Percentiles rank a stretch among this genome's conserved stretches.
Evolutionary conservation across 352 stramenopile genomes (phyloP).

Genomic region (Phytophthora palmivora): DNA sequence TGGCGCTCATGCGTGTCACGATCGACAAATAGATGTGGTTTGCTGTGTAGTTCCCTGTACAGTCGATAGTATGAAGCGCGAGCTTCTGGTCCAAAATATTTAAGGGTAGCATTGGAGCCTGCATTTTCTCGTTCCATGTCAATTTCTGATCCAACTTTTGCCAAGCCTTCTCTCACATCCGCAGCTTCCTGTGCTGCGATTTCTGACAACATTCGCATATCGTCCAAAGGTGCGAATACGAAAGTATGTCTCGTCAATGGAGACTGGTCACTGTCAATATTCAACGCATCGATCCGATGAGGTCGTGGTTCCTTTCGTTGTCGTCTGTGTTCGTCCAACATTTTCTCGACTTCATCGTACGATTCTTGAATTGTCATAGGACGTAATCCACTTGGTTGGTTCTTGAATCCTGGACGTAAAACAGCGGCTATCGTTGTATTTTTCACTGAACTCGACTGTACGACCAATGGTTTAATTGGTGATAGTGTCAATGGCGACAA

Average conservation of each 20-base stretch:
- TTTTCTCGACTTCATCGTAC: constrained; percentile 56
- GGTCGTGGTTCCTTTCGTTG: constrained; percentile 21
- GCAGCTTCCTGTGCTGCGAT: constrained; percentile 25
- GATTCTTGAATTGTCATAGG: constrained; percentile 50
- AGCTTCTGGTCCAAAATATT: constrained; percentile 60
- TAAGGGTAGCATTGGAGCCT: constrained; percentile 16
- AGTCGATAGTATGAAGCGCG: constrained; percentile 62
- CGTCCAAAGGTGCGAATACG: constrained; percentile 51
- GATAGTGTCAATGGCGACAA: constrained; percentile 1
- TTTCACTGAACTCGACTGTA: constrained; percentile 1
- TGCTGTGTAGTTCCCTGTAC: constrained; percentile 63
- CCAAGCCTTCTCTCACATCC: constrained; percentile 20
- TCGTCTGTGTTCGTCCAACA: constrained; percentile 51
- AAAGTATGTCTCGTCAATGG: constrained; percentile 28
- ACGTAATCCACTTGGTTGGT: constrained; percentile 5
- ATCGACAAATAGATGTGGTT: constrained; percentile 64
- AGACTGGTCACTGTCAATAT: constrained; percentile 8
- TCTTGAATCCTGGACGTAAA: constrained; percentile 4
- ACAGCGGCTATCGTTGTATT: not conserved
- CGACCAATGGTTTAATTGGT: constrained; percentile 8
- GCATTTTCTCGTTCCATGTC: constrained; percentile 18
- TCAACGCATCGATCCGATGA: constrained; percentile 28
- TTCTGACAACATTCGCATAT: constrained; percentile 43
- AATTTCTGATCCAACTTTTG: constrained; percentile 30
- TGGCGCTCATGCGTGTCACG: constrained; percentile 20